A percentile compares a stretch with the other conserved stretches of the same genome.
Conservation (phyloP, 441 rosid genomes). For the Capsella rubella region DNA sequence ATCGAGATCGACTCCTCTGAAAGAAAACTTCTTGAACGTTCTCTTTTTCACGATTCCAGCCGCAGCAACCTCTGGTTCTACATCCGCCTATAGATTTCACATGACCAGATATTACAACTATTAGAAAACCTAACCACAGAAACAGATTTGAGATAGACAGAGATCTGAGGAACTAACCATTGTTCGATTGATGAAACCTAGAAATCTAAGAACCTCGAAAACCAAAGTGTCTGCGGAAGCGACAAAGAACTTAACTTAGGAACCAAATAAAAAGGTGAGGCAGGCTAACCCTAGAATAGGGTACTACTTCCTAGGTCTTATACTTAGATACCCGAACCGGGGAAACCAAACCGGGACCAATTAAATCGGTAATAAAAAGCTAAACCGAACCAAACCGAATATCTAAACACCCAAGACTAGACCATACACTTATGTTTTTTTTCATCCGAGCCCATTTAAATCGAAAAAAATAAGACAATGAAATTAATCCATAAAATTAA, state of each 20-base stretch:
- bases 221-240: constrained; percentile 26
- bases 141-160: background rate
- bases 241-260: constrained; percentile 15
- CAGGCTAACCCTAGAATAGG: background rate
- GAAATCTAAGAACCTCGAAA: background rate
- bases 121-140: background rate
- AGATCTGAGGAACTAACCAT: constrained; percentile 29
- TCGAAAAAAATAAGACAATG: background rate
- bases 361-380: no score
- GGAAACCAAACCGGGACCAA: no score
- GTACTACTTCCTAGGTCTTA: no score
- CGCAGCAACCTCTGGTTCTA: constrained; percentile 54
- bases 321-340: no score
- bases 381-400: no score
- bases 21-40: constrained; percentile 80
- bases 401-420: no score
- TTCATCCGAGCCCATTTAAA: background rate
- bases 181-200: constrained; percentile 20
- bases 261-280: background rate
- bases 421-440: no score
- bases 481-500: background rate
- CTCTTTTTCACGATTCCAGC: constrained; percentile 68
- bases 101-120: background rate
- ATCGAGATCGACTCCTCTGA: constrained; percentile 81
- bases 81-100: constrained; percentile 52